Conservation (phyloP, 805 yeast genomes). For the Kazachstania africana region DNA sequence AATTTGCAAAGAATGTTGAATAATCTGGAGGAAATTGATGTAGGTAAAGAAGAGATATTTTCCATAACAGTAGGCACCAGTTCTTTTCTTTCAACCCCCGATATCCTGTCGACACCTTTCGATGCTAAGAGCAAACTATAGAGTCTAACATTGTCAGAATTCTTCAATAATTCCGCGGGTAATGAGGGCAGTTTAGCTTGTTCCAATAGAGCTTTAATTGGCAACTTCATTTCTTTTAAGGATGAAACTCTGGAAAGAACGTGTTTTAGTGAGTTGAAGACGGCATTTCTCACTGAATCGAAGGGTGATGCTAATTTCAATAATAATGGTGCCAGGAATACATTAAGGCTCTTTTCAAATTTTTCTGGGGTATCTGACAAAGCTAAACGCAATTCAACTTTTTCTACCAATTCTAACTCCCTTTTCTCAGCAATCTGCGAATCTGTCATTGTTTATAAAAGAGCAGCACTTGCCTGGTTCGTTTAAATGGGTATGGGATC, state of each 20-base stretch:
- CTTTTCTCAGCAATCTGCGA: slow-evolving; percentile 20
- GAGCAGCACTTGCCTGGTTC: too few species aligned
- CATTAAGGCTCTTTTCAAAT: slow-evolving; percentile 45
- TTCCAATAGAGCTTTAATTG: slow-evolving; percentile 45
- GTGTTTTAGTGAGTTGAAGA: slow-evolving; percentile 55
- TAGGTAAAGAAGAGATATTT: slow-evolving; percentile 32
- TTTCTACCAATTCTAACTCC: slow-evolving; percentile 54
- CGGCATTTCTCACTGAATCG: slow-evolving; percentile 51
- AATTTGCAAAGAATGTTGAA: slow-evolving; percentile 51
- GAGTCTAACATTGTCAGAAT: slow-evolving; percentile 40
- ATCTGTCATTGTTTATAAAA: not conserved
- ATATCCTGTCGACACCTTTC: slow-evolving; percentile 50
- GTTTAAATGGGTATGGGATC: too few species aligned
- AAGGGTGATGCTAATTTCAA: slow-evolving; percentile 68
- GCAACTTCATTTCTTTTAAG: slow-evolving; percentile 44
- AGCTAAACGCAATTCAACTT: slow-evolving; percentile 74
- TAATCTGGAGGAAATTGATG: slow-evolving; percentile 39
- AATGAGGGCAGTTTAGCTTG: slow-evolving; percentile 50
- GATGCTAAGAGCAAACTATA: slow-evolving; percentile 58
- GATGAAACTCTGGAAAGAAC: slow-evolving; percentile 55
- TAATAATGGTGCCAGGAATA: slow-evolving; percentile 66
- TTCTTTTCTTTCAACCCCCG: slow-evolving; percentile 24
- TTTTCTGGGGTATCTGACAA: slow-evolving; percentile 58
- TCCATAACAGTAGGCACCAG: slow-evolving; percentile 38
- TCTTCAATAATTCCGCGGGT: slow-evolving; percentile 29